phyloP scores from a whole-genome alignment of 495 filamentous ascomycete species.

The Podospora australis region DNA sequence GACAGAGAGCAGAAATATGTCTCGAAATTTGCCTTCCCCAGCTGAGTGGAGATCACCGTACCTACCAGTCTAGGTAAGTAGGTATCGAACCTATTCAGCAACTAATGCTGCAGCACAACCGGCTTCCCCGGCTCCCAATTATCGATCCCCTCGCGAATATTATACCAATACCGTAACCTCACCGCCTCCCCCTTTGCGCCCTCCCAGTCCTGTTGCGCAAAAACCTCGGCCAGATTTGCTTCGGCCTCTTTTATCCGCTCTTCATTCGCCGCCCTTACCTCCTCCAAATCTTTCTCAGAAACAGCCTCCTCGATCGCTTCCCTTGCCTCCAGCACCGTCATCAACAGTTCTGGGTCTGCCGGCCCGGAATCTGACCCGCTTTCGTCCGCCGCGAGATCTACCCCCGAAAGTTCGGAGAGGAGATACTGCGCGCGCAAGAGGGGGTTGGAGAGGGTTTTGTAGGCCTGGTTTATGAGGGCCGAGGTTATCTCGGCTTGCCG shows the following conservation, averaged over 20 bases:
- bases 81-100: too few species aligned
- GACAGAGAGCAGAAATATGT: too few species aligned
- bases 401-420: slow-evolving; percentile 55
- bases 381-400: slow-evolving; percentile 76
- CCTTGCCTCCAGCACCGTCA: slow-evolving; percentile 80
- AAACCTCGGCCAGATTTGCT: slow-evolving; percentile 51
- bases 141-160: slow-evolving; percentile 71
- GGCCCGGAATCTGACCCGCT: slow-evolving; percentile 55
- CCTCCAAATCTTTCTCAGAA: slow-evolving; percentile 55
- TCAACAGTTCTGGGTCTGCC: slow-evolving; percentile 66
- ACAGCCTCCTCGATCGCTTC: slow-evolving; percentile 77
- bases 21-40: too few species aligned
- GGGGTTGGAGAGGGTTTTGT: slow-evolving; percentile 71
- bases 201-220: slow-evolving; percentile 59
- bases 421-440: slow-evolving; percentile 81
- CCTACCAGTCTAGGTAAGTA: too few species aligned
- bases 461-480: slow-evolving; percentile 80
- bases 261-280: slow-evolving; percentile 60
- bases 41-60: too few species aligned
- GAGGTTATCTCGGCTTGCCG: slow-evolving; percentile 61
- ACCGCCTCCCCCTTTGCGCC: slow-evolving; percentile 64
- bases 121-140: slow-evolving; percentile 75
- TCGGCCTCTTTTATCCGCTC: slow-evolving; percentile 56
- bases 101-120: slow-evolving; percentile 61
- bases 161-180: slow-evolving; percentile 83